Base-by-base conservation (phyloP, 208 protist species). In the Borovskyia barvae region DNA sequence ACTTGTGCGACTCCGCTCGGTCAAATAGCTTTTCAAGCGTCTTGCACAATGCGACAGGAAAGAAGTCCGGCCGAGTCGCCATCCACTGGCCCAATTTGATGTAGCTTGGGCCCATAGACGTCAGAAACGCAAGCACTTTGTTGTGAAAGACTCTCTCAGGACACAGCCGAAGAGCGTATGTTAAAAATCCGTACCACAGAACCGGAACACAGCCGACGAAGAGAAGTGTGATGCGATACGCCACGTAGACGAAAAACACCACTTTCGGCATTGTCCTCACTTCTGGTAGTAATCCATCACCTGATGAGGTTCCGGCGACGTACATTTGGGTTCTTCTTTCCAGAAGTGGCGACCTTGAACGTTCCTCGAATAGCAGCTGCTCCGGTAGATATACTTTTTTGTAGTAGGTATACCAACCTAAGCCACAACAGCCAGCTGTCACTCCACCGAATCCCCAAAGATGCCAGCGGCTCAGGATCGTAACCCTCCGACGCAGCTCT, bases 81-180 rank as follows among this genome's bases (percentile, higher is more conserved):
- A 94, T 87, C 93, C 95, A 98, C 58, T 98, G 95, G 0, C 88
- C 93, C 24, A 98, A 72, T 64, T 98, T 98, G 24, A 97, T 94
- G 60, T 96, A 97, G 53, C 82, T 91, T 3, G 95, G 87, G 0
- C 95, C 95, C 74, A 90, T 88, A 7, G 54, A 71, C 0, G 67
- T 64, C 2, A 96, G 66, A 19, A 87, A 78, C 25, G 25, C 51
- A 0, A 70, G 55, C 8, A 96, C 12, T 46, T 88, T 81, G 3
- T 75, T 37, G 51, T 85, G 82, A 29, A 94, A 78, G 5, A 89
- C 62, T 22, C 41, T 42, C 26, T 77, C 61, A 1, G 71, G 55
- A 59, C 87, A 94, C 17, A 87, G 39, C 19, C 67, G 53, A n/a
- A 85, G 47, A 11, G 39, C 64, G 53, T 82, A 85, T 37, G 61